A percentile compares a stretch with the other conserved stretches of the same genome.
phyloP scores from a whole-genome alignment of 192 early-diverging fungal species.

The Coemansia sp. region DNA sequence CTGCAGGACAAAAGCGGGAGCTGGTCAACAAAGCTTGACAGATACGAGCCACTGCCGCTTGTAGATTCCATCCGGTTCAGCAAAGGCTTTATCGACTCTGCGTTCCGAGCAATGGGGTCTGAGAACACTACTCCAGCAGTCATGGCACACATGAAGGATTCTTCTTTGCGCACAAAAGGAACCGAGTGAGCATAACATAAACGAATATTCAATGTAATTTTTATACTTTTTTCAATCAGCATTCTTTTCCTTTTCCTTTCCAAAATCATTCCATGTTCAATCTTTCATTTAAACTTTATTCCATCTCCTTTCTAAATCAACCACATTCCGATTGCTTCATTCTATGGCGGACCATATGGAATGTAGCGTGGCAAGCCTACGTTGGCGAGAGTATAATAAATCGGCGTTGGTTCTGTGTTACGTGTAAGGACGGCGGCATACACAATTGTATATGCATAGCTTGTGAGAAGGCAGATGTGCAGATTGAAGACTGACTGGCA shows the following conservation, averaged over 20 bases:
- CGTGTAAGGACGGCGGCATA: too few relatives aligned
- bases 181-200: neutral
- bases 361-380: neutral
- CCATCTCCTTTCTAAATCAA: neutral
- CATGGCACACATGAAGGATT: neutral
- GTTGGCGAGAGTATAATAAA: neutral
- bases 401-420: too few relatives aligned
- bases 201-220: slow-evolving; percentile 3
- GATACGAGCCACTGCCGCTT: slow-evolving; percentile 44
- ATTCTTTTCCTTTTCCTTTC: neutral
- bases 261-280: too few relatives aligned
- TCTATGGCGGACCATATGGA: neutral
- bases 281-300: too few relatives aligned
- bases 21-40: slow-evolving; percentile 21
- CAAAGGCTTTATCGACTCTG: slow-evolving; percentile 46
- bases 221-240: neutral
- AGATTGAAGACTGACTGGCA: too few relatives aligned
- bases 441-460: too few relatives aligned
- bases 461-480: too few relatives aligned
- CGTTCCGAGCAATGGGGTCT: slow-evolving; percentile 23
- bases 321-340: neutral
- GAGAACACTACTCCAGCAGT: neutral
- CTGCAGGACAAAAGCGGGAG: slow-evolving; percentile 9
- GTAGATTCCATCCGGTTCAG: slow-evolving; percentile 50
- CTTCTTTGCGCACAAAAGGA: neutral